Evolutionary conservation across 2,329 filamentous ascomycete species (phyloP), one percentile per base, ranked within the genome.

Genomic region (Ceratocystis alfenasii): DNA sequence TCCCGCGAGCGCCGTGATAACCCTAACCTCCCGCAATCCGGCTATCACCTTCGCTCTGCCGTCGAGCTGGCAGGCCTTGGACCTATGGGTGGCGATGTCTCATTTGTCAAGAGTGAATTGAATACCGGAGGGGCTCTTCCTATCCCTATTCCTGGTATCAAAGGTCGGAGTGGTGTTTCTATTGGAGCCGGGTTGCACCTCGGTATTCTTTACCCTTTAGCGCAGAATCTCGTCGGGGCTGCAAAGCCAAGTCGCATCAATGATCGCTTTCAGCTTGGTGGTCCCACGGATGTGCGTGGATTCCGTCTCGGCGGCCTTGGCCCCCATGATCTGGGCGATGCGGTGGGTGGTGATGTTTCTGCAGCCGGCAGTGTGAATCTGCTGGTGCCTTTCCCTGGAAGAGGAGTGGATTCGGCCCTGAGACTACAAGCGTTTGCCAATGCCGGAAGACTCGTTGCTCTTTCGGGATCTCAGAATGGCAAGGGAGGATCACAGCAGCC

Each of bases 211-310:
- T 95, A 88, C 73, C 94, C 94, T 1, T 79, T 99, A 17, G 82
- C 89, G 1, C 77, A 80, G 70, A 75, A 77, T 17, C 71, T 80
- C 64, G 72, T 75, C 20, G 78, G 78, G 62, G 77, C 78, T 22
- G 81, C 87, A 0, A 79, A 82, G 28, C 83, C 87, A 3, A 95
- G 89, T 70, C 85, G 90, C 36, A 83, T 97, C 72, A 96, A 95
- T 73, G 94, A 99, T 75, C 90, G 94, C 57, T 99, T 99, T 78
- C 86, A 91, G 72, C 88, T 99, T 41, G 94, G 94, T 55, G 94
- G 94, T 0, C 93, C 94, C 2, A 96, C 91, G 2, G 93, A 96
- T 73, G 89, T 99, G 15, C 89, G 94, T 65, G 94, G 94, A 1
- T 99, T 99, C 80, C 87, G 90, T 67, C 83, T 95, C 25, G 89